phyloP scores from a whole-genome alignment of 768 basidiomycete genomes.

The Hericium coralloides region DNA sequence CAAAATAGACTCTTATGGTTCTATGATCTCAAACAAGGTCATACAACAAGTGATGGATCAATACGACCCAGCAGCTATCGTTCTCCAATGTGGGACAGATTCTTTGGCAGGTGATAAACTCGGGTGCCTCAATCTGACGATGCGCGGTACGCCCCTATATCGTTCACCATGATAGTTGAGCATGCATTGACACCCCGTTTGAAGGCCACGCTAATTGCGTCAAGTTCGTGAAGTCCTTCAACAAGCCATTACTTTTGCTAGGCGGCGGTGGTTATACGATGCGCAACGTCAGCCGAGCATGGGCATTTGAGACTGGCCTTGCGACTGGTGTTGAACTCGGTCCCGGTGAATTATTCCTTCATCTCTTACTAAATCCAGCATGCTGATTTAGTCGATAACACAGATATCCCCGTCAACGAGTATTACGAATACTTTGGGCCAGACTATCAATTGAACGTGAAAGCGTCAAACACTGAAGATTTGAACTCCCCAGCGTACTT shows the following conservation, averaged over 20 bases:
- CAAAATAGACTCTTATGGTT: not conserved
- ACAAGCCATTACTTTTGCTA: slow-evolving; percentile 85
- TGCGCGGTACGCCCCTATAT: slow-evolving; percentile 53
- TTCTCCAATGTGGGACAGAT: slow-evolving; percentile 96
- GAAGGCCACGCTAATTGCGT: slow-evolving; percentile 95
- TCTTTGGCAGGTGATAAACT: slow-evolving; percentile 94
- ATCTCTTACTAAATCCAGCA: not conserved
- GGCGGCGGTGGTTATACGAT: slow-evolving; percentile 99
- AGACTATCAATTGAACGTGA: slow-evolving; percentile 92
- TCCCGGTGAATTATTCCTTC: slow-evolving; percentile 40
- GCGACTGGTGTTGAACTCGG: slow-evolving; percentile 96
- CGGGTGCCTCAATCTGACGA: slow-evolving; percentile 92
- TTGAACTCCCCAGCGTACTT: slow-evolving; percentile 90
- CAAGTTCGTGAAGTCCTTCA: slow-evolving; percentile 93
- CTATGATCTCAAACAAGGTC: slow-evolving; percentile 43
- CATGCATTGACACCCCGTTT: not conserved
- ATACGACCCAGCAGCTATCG: slow-evolving; percentile 91
- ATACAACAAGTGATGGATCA: slow-evolving; percentile 91
- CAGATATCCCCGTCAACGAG: slow-evolving; percentile 96
- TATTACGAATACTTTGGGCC: slow-evolving; percentile 99
- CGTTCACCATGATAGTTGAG: not conserved
- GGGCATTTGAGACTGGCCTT: slow-evolving; percentile 97
- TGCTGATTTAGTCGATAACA: not conserved
- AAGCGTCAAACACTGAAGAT: slow-evolving; percentile 90
- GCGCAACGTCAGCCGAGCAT: slow-evolving; percentile 92